A percentile compares a stretch with the other conserved stretches of the same genome.
phyloP scores from a whole-genome alignment of 306 rosid species.

The Acacia confusa region DNA sequence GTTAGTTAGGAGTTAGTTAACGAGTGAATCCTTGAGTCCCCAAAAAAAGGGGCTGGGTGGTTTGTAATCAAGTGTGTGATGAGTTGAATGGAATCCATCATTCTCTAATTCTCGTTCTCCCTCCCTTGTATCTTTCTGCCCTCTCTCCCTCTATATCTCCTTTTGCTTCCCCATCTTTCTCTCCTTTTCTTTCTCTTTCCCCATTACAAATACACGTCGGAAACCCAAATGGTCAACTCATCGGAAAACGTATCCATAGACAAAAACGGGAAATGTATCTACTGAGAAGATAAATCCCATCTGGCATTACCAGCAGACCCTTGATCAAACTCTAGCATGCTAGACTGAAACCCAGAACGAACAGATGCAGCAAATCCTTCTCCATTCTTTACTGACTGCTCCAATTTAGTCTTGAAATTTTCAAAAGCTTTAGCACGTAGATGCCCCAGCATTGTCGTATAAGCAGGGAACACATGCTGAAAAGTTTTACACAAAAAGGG shows the following conservation, averaged over 20 bases:
- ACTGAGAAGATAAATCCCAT: slow-evolving; percentile 16
- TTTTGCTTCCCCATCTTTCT: background rate
- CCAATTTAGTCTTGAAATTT: slow-evolving; percentile 61
- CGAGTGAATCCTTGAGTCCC: background rate
- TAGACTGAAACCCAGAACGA: slow-evolving; percentile 40
- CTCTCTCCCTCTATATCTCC: background rate
- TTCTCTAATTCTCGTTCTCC: background rate
- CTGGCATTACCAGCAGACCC: slow-evolving; percentile 65
- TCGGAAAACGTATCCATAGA: slow-evolving; percentile 20
- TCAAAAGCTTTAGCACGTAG: slow-evolving; percentile 58
- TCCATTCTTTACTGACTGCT: slow-evolving; percentile 64
- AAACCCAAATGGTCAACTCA: slow-evolving; percentile 11
- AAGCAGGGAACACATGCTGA: slow-evolving; percentile 75
- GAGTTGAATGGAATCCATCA: background rate
- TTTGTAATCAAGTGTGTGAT: background rate
- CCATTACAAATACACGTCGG: background rate
- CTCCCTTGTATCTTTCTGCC: background rate
- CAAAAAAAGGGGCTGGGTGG: background rate
- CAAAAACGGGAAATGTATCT: slow-evolving; percentile 16
- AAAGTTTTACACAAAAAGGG: slow-evolving; percentile 36
- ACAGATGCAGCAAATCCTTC: slow-evolving; percentile 75
- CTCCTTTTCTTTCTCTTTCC: background rate
- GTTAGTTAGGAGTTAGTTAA: background rate
- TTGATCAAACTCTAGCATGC: slow-evolving; percentile 63
- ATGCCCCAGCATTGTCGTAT: slow-evolving; percentile 66